Base-by-base conservation (phyloP, 2,329 filamentous ascomycete genomes). In the Cytospora mali region DNA sequence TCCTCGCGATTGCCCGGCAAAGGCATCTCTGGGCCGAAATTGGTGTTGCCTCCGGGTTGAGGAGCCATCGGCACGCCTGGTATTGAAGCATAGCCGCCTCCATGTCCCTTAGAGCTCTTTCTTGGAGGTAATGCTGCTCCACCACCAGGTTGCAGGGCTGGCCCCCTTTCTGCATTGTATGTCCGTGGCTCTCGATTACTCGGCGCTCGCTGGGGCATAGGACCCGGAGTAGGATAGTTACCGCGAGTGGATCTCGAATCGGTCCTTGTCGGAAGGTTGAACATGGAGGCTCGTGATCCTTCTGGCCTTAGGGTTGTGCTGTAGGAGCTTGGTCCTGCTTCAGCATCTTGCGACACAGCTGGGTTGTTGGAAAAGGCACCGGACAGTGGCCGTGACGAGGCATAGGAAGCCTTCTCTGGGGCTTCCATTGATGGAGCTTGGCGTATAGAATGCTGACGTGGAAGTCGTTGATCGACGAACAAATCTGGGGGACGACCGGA, bases 71-170 rank as follows among this genome's bases (percentile, higher is more conserved):
- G 66, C 80, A 79, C 72, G 27, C 76, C 75, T n/a, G 77, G 71
- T 39, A 78, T 75, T 2, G 80, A 72, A 50, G 74, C 74, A 68
- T 84, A 84, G 28, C 83, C 83, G 66, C 85, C 83, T 46, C 82
- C 84, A 75, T 89, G 84, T 51, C 90, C 87, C 72, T 88, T 86
- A 13, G 93, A 97, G 70, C 88, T 90, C 72, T 89, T 85, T 69
- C 93, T 86, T 49, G 90, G 89, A 51, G 92, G 91, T 64, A 90
- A 75, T 16, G 88, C 85, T 6, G 84, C 86, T 16, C 80, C 82
- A 31, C 58, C 51, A 7, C 61, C 64, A 18, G 77, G 74, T 42
- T 82, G 72, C 48, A 78, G 48, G 4, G 84, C 79, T 67, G 85
- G 86, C 57, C 81, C 81, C 21, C 67, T 68, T 64, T 81, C 79